Base-by-base conservation (phyloP, 352 stramenopile genomes). In the Phytophthora capsici region DNA sequence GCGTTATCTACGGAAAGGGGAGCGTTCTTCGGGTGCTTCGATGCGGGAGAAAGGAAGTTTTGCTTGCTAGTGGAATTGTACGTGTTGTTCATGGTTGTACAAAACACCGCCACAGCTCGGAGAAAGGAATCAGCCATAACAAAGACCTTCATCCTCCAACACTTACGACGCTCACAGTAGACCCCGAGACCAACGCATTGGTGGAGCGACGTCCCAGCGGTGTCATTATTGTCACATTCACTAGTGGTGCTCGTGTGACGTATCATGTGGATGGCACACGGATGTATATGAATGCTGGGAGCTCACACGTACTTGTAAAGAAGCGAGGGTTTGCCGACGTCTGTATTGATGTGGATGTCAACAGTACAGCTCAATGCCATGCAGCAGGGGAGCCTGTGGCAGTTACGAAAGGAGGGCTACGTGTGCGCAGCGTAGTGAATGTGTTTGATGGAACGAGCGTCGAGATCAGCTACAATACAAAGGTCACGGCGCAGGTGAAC, bases 401-500 rank as follows among this genome's bases (percentile, higher is more conserved):
- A 17, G 75, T 94, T 23, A 90, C 82, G 6, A 92, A 92, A 44
- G 83, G 86, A 16, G 86, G 86, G 3, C 56, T 92, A 19, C 83
- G 84, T 14, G 73, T 74, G 0, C 79, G 86, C 13, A 87, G 73
- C 54, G 55, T 84, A 36, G 58, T 91, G 13, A 73, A 78, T 9
- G 41, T 74, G 6, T 71, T 76, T 17, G 82, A 94, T 19, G 86
- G 84, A 53, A 90, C 86, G 12, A 32, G 57, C n/a, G 60, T 91
- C 4, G 72, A 89, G 36, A 63, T 90, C 30, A 77, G 78, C 41
- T 94, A 94, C 63, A 89, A 94, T 49, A 92, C 86, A 22, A 86
- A 86, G 40, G 80, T 94, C 5, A 82, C 88, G 12, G 86, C 86
- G 2, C 78, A 90, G 26, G 83, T 94, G 25, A 90, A 91, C 54